phyloP scores from a whole-genome alignment of 1,284 basidiomycete species.

The Limonomyces culmigenus region DNA sequence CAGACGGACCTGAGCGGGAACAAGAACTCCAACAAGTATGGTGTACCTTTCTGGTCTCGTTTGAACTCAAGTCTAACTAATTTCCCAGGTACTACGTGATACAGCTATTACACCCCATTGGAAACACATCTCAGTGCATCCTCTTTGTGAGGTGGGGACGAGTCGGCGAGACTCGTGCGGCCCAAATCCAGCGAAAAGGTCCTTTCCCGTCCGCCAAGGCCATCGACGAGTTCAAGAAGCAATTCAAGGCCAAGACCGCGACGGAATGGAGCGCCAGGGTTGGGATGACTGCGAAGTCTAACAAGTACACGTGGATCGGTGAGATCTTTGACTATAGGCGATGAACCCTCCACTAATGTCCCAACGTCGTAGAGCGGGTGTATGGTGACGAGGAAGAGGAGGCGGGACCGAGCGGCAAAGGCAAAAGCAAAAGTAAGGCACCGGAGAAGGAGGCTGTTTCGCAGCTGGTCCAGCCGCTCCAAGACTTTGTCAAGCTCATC shows the following conservation, averaged over 20 bases:
- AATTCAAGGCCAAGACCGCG: slow-evolving; percentile 39
- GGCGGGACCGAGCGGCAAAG: slow-evolving; percentile 10
- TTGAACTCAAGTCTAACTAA: background rate
- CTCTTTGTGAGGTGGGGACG: slow-evolving; percentile 47
- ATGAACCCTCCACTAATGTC: slow-evolving; percentile 1
- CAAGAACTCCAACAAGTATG: slow-evolving; percentile 45
- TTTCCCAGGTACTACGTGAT: slow-evolving; percentile 38
- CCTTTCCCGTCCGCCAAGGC: slow-evolving; percentile 19
- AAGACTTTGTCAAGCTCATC: slow-evolving; percentile 36
- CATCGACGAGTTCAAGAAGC: slow-evolving; percentile 38
- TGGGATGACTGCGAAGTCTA: slow-evolving; percentile 38
- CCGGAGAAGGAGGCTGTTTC: slow-evolving; percentile 18
- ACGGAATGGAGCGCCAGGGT: slow-evolving; percentile 33
- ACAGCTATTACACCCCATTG: slow-evolving; percentile 38
- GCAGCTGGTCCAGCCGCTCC: slow-evolving; percentile 7
- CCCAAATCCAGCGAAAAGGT: slow-evolving; percentile 7
- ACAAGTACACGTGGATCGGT: slow-evolving; percentile 48
- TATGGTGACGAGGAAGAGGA: slow-evolving; percentile 19
- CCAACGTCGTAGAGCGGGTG: slow-evolving; percentile 23
- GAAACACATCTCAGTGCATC: slow-evolving; percentile 18
- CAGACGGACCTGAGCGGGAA: slow-evolving; percentile 48
- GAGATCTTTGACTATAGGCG: slow-evolving; percentile 5
- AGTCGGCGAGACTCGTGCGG: slow-evolving; percentile 25
- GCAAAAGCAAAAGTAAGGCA: slow-evolving; percentile 18
- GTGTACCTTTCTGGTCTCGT: background rate